Base-by-base conservation (phyloP, 139 green algal species). In the Ettlia oleoabundans region DNA sequence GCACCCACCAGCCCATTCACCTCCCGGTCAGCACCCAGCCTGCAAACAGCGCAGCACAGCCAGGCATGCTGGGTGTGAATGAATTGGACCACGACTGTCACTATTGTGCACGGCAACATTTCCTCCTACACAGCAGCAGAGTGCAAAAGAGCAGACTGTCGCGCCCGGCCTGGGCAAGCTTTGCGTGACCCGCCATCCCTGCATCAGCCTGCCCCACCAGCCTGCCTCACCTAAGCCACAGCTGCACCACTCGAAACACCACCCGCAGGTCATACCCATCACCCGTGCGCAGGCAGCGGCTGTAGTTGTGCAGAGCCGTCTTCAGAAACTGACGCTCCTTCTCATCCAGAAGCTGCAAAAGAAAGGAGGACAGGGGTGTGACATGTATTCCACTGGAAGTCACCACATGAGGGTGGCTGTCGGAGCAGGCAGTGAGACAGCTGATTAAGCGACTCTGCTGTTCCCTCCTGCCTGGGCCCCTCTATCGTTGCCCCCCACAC, bases 181-280 rank as follows among this genome's bases (percentile, higher is more conserved):
- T 10, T 58, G 47, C 47, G 15, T 58, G 47, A 24, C 47, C 47
- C 15, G 13, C 47, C 15, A 58, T 58, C 47, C 47, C 47, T 15
- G 47, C 15, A n/a, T 15, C 47, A 15, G 47, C 13, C 47, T 15
- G 15, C 47, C 47, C 47, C 10, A 15, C 47, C 47, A 58, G 77
- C 55, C 55, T 9, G 55, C 18, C 30, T 10, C 73, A 80, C 73
- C 73, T 76, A 43, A 97, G 89, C 93, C 94, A 97, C 78, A 98
- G 83, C 81, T 93, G 86, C 22, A 87, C 86, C 33, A 97, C 73
- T 1, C 93, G 88, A 68, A 93, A 96, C 52, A 96, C 87, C 22
- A 85, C 80, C 30, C 75, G 72, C 73, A 96, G 82, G 68, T 98
- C 90, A 72, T 95, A 91, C 4, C 78, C 81, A 52, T 88, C 67